Evolutionary conservation across 352 stramenopile species (phyloP).

Genomic region (Pythium biforme): DNA sequence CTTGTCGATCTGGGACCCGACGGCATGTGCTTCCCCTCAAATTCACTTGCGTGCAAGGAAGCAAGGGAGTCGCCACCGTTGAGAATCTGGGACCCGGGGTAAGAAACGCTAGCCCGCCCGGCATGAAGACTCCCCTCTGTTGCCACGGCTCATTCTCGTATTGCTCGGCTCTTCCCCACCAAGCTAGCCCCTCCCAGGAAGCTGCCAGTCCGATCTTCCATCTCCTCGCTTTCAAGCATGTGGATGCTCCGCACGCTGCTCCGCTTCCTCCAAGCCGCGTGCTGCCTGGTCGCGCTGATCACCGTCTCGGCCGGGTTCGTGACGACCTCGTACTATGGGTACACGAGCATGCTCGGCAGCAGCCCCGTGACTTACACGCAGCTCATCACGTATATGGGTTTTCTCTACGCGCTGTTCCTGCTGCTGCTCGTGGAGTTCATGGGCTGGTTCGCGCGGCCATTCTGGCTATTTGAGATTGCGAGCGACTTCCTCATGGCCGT

Average conservation of each 20-base stretch:
- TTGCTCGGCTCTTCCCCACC: conserved; percentile 5
- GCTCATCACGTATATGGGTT: conserved; percentile 62
- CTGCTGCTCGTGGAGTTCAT: conserved; percentile 46
- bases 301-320: conserved; percentile 65
- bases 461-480: conserved; percentile 42
- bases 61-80: too few species aligned
- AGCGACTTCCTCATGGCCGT: conserved; percentile 55
- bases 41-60: too few species aligned
- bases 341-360: conserved; percentile 69
- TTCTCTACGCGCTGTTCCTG: conserved; percentile 61
- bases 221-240: too few species aligned
- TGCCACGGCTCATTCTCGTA: too few species aligned
- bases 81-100: too few species aligned
- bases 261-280: conserved; percentile 62
- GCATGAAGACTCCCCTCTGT: too few species aligned
- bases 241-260: conserved; percentile 44
- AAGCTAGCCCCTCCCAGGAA: not conserved
- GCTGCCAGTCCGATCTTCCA: not conserved
- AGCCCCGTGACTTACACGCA: conserved; percentile 53
- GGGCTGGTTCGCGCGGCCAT: conserved; percentile 39
- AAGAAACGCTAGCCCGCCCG: too few species aligned
- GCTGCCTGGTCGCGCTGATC: conserved; percentile 53
- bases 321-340: conserved; percentile 59
- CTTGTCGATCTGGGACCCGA: too few species aligned
- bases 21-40: too few species aligned